A percentile compares a stretch with the other conserved stretches of the same genome.
Conservation (phyloP, 169 alveolate species). For the Babesia bovis region DNA sequence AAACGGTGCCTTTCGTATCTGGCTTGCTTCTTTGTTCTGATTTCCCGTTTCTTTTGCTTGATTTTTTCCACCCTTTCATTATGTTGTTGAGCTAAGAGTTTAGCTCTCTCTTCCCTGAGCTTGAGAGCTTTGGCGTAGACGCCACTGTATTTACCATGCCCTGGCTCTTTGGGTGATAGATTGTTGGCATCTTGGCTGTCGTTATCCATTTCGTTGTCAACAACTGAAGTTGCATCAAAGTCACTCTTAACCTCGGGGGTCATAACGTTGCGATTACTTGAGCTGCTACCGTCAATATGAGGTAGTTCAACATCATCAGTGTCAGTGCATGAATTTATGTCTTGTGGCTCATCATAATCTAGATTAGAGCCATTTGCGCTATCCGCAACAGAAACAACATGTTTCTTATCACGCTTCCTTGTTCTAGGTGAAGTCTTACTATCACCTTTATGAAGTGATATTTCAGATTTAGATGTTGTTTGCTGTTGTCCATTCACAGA, state of each 20-base stretch:
- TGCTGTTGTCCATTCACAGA: not conserved
- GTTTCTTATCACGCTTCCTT: not conserved
- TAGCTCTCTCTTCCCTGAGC: slow-evolving; percentile 15
- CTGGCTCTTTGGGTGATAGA: not conserved
- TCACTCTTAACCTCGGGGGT: not conserved
- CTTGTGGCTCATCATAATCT: not conserved
- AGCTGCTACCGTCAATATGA: not conserved
- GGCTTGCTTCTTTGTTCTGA: slow-evolving; percentile 44
- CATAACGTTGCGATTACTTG: not conserved
- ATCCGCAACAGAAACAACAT: not conserved
- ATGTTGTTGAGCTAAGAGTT: slow-evolving; percentile 18
- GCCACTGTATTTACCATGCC: slow-evolving; percentile 17
- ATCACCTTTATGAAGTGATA: not conserved
- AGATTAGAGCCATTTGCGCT: not conserved
- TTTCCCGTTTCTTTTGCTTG: slow-evolving; percentile 47
- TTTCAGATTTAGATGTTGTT: not conserved
- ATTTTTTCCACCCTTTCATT: slow-evolving; percentile 37
- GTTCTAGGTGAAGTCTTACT: not conserved
- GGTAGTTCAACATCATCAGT: not conserved
- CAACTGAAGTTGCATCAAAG: not conserved
- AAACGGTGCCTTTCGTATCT: slow-evolving; percentile 52
- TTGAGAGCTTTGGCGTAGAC: slow-evolving; percentile 55
- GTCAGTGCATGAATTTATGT: not conserved
- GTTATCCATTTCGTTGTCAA: not conserved
- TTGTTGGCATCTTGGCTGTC: not conserved